Evolutionary conservation across 495 filamentous ascomycete genomes (phyloP).

Genomic region (Evernia prunastri): DNA sequence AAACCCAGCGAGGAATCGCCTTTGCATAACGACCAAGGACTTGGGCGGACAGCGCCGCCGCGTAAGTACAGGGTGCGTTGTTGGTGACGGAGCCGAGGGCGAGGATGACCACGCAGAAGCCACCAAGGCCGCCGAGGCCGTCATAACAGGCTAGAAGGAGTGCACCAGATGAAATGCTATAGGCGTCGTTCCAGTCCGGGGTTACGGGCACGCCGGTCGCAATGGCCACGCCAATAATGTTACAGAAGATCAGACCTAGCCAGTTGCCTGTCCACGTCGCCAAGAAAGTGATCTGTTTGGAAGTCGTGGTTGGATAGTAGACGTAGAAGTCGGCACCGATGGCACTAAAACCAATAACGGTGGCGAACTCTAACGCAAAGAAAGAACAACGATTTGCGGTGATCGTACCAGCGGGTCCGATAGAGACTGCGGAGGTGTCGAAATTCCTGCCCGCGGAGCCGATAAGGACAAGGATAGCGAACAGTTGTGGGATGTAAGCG

Average conservation of each 20-base stretch:
- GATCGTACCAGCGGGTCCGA: conserved; percentile 36
- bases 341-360: conserved; percentile 46
- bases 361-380: conserved; percentile 53
- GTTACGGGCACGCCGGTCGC: conserved; percentile 51
- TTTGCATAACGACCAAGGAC: conserved; percentile 41
- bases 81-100: conserved; percentile 63
- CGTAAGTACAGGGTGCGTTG: conserved; percentile 61
- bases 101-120: conserved; percentile 60
- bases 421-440: conserved; percentile 43
- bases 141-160: conserved; percentile 58
- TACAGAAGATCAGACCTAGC: conserved; percentile 47
- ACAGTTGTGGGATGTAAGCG: conserved; percentile 60
- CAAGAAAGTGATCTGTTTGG: conserved; percentile 37
- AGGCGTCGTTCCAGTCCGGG: conserved; percentile 46
- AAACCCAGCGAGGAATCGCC: conserved; percentile 43
- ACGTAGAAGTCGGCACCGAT: conserved; percentile 52
- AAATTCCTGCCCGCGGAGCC: conserved; percentile 63
- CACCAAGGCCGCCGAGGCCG: conserved; percentile 58
- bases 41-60: conserved; percentile 47
- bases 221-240: conserved; percentile 63
- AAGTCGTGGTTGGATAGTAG: conserved; percentile 46
- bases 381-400: conserved; percentile 55
- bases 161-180: conserved; percentile 55
- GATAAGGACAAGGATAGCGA: conserved; percentile 57
- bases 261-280: conserved; percentile 43